Percentiles rank a stretch among this genome's conserved stretches.
phyloP scores from a whole-genome alignment of 2,329 filamentous ascomycete species.

The Aureobasidium vineae region DNA sequence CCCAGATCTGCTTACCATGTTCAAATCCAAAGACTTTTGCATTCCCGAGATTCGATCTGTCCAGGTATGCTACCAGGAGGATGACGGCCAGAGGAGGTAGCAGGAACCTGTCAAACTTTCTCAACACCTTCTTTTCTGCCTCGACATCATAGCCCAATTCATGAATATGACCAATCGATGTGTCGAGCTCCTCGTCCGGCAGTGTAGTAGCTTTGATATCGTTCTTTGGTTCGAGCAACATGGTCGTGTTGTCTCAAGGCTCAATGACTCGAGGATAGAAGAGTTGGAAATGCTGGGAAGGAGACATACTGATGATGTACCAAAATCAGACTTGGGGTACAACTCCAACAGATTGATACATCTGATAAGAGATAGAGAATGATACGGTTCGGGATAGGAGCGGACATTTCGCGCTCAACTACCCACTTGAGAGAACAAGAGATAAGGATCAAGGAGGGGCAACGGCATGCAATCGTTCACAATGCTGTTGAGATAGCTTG shows the following conservation, averaged over 20 bases:
- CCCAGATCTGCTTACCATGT: constrained; percentile 11
- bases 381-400: neutral
- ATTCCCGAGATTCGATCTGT: constrained; percentile 30
- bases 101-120: constrained; percentile 30
- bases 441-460: neutral
- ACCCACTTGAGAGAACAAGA: neutral
- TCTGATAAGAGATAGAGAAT: constrained; percentile 5
- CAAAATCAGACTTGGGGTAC: neutral
- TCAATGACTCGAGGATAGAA: neutral
- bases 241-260: neutral
- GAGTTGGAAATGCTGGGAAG: too few relatives aligned
- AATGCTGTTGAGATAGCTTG: neutral
- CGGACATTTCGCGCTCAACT: neutral
- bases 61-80: constrained; percentile 29
- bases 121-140: constrained; percentile 26
- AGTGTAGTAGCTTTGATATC: neutral
- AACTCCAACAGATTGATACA: neutral
- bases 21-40: constrained; percentile 31
- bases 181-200: neutral
- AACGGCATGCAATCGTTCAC: neutral
- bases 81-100: constrained; percentile 30
- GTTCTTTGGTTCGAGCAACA: neutral
- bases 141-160: constrained; percentile 23
- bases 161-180: constrained; percentile 11
- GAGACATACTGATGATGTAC: neutral